Evolutionary conservation across 495 filamentous ascomycete genomes (phyloP).

Genomic region (Aspergillus incahuasiensis): DNA sequence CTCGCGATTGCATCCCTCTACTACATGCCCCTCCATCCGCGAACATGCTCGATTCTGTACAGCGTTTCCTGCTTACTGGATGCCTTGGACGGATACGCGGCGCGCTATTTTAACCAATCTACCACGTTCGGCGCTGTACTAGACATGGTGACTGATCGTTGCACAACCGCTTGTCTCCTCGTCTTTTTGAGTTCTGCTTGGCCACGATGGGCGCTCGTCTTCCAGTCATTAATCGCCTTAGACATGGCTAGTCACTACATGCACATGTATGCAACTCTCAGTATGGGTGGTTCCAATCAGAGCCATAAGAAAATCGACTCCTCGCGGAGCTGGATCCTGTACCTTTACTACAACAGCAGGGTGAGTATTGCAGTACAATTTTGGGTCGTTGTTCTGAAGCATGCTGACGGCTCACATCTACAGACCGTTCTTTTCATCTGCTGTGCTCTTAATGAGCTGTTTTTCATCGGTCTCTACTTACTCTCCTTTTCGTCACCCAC

Average conservation of each 20-base stretch:
- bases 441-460: slow-evolving; percentile 87
- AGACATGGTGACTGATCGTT: slow-evolving; percentile 96
- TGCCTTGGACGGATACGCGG: slow-evolving; percentile 87
- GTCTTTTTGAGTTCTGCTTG: slow-evolving; percentile 91
- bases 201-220: slow-evolving; percentile 85
- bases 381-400: neutral
- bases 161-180: slow-evolving; percentile 88
- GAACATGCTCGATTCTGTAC: slow-evolving; percentile 90
- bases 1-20: slow-evolving; percentile 90
- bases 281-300: slow-evolving; percentile 69
- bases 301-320: slow-evolving; percentile 93
- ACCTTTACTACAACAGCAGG: slow-evolving; percentile 94
- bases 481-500: slow-evolving; percentile 89
- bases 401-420: slow-evolving; percentile 7
- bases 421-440: slow-evolving; percentile 88
- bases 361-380: slow-evolving; percentile 43
- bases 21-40: slow-evolving; percentile 96
- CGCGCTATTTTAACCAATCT: slow-evolving; percentile 80
- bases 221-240: slow-evolving; percentile 86
- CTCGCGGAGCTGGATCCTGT: slow-evolving; percentile 64
- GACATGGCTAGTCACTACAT: slow-evolving; percentile 96
- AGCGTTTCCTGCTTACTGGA: slow-evolving; percentile 89
- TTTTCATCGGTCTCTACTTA: slow-evolving; percentile 97
- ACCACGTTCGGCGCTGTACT: slow-evolving; percentile 93
- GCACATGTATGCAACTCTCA: slow-evolving; percentile 90